phyloP scores from a whole-genome alignment of 768 basidiomycete genomes.

The Suillus brevipes region DNA sequence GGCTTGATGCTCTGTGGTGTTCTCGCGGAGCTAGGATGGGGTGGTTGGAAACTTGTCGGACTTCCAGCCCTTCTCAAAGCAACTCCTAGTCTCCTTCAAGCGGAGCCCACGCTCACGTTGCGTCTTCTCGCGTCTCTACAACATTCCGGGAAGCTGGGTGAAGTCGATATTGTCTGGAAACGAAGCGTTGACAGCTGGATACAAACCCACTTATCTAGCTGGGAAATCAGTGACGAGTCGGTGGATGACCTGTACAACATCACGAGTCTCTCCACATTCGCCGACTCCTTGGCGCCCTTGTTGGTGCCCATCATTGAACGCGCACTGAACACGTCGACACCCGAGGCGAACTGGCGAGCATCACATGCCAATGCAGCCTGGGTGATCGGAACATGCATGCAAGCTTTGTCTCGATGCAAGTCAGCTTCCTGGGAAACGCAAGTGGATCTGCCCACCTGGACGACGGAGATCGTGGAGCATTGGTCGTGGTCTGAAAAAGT shows the following conservation, averaged over 20 bases:
- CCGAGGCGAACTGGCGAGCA: conserved; percentile 33
- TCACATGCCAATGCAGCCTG: conserved; percentile 48
- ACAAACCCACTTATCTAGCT: conserved; percentile 41
- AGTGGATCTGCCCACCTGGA: conserved; percentile 54
- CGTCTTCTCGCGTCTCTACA: conserved; percentile 52
- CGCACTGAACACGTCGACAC: conserved; percentile 32
- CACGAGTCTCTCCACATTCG: conserved; percentile 51
- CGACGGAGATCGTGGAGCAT: conserved; percentile 38
- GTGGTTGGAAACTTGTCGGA: conserved; percentile 74
- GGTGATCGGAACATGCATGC: conserved; percentile 62
- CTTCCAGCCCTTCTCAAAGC: conserved; percentile 57
- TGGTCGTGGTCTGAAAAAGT: conserved; percentile 64
- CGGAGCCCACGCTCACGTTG: conserved; percentile 43
- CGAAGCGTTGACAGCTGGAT: conserved; percentile 53
- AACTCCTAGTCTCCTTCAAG: conserved; percentile 46
- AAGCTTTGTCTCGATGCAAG: conserved; percentile 41
- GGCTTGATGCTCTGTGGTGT: conserved; percentile 57
- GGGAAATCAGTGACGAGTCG: conserved; percentile 39
- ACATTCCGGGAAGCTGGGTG: conserved; percentile 49
- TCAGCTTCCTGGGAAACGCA: conserved; percentile 32
- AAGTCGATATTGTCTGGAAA: conserved; percentile 60
- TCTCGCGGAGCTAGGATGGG: conserved; percentile 68
- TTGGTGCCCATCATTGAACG: conserved; percentile 47
- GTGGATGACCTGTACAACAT: conserved; percentile 57
- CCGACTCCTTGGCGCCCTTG: conserved; percentile 44